Evolutionary conservation across 2,329 filamentous ascomycete genomes (phyloP), one percentile per base, ranked within the genome.

Genomic region (Ophiostoma fasciatum): DNA sequence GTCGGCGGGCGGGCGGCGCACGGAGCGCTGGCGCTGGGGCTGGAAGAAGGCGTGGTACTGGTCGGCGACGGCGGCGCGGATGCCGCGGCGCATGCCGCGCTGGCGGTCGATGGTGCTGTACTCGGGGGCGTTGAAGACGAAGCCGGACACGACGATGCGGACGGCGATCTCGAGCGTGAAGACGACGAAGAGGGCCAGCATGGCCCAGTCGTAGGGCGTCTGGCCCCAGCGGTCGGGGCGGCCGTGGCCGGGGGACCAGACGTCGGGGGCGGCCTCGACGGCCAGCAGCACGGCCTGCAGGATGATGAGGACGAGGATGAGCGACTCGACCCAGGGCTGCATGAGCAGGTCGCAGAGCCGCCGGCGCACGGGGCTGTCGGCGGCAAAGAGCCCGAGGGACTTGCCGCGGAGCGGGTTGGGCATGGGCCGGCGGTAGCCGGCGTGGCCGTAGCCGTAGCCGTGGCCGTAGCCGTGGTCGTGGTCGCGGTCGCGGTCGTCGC

Each of bases 91-190:
- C 9, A 94, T 59, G 10, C 85, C 82, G 22, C 78, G 66, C 45
- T 78, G 72, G 36, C 82, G 73, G 54, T 92, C 82, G 42, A 92
- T 81, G 5, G 85, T 92, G 56, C 83, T 94, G 56, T 94, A 94
- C 52, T 94, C 87, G 8, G 74, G 63, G 2, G 90, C 82, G 51
- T 98, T 98, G 45, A 93, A 64, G 22, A 98, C 66, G 48, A 98
- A 81, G 0, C 90, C 92, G 1, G 90, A 98, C 1, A 98, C 92
- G 41, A 98, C 78, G 28, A 87, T 78, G 37, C 87, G 80, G 42
- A 82, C 75, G 37, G 79, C 62, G 25, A 92, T 68, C 56, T 98
- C 92, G 17, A 92, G 50, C 0, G 87, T 94, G 53, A 96, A 98
- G 33, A 98, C 71, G 39, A 80, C 64, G 54, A 98, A 98, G 6